Percentiles rank a stretch among this genome's conserved stretches.
Evolutionary conservation across 1,284 basidiomycete species (phyloP).

Genomic region (Clitocybe nebularis): DNA sequence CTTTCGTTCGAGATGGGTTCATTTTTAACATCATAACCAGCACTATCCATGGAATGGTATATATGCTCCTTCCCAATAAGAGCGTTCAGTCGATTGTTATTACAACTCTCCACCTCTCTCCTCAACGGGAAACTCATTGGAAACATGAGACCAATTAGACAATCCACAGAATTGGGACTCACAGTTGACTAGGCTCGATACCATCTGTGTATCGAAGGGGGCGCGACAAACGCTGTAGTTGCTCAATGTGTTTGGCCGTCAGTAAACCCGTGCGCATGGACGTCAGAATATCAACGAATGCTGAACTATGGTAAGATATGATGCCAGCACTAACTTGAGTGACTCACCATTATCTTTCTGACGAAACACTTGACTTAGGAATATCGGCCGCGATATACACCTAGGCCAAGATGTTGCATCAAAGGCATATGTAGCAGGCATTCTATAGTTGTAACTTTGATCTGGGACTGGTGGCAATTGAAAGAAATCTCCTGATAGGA

Average conservation of each 20-base stretch:
- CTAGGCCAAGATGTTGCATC: constrained; percentile 71
- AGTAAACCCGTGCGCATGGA: constrained; percentile 80
- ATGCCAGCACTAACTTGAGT: constrained; percentile 3
- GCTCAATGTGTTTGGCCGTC: constrained; percentile 47
- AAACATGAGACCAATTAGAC: constrained; percentile 10
- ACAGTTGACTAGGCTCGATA: constrained; percentile 75
- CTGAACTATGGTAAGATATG: constrained; percentile 32
- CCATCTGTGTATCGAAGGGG: constrained; percentile 60
- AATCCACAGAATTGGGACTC: constrained; percentile 19
- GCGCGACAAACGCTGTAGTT: constrained; percentile 57
- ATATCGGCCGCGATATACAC: constrained; percentile 48
- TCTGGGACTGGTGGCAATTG: constrained; percentile 83
- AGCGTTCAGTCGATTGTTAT: constrained; percentile 53
- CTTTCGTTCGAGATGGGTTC: constrained; percentile 20
- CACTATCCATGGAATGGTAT: constrained; percentile 28
- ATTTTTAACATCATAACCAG: constrained; percentile 26
- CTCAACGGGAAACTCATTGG: constrained; percentile 67
- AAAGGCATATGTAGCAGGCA: constrained; percentile 65
- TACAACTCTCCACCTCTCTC: constrained; percentile 77
- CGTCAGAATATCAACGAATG: constrained; percentile 82
- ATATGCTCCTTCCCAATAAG: constrained; percentile 32
- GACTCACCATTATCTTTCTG: constrained; percentile 47
- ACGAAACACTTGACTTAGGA: constrained; percentile 59
- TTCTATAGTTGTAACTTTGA: constrained; percentile 29
- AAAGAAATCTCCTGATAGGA: constrained; percentile 89